These are phyloP conservation scores for Lactarius sp. DNA, from an alignment of 768 basidiomycete genomes.

Conservation along the genomic window DNA sequence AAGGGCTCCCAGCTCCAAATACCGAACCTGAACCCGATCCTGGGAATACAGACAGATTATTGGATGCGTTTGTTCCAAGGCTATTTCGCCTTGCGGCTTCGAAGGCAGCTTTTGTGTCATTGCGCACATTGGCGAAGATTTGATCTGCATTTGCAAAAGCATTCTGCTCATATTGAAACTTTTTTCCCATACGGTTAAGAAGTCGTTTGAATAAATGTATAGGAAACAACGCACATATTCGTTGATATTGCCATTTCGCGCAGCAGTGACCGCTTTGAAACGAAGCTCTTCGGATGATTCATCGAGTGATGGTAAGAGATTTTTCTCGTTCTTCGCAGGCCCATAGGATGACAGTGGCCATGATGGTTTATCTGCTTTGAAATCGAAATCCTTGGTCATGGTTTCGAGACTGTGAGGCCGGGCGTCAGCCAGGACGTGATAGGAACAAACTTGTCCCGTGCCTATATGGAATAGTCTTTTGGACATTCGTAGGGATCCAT, in stretches of 20 bases:
- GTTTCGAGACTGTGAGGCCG: constrained; percentile 46
- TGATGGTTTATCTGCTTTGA: constrained; percentile 52
- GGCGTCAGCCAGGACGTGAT: background rate
- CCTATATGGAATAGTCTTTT: constrained; percentile 23
- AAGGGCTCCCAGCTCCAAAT: constrained; percentile 21
- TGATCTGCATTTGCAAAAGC: constrained; percentile 50
- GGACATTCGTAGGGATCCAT: constrained; percentile 10
- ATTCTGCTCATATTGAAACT: constrained; percentile 53
- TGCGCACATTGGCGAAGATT: constrained; percentile 40
- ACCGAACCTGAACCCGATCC: constrained; percentile 10
- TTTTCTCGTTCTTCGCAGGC: constrained; percentile 66
- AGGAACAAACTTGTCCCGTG: background rate
- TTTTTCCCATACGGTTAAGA: background rate
- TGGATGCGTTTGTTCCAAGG: constrained; percentile 21
- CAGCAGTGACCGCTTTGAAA: constrained; percentile 51
- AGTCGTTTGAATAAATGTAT: background rate
- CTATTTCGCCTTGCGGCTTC: constrained; percentile 49
- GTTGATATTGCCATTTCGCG: constrained; percentile 46
- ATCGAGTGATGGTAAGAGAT: constrained; percentile 58
- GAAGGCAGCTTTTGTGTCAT: constrained; percentile 36
- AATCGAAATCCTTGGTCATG: constrained; percentile 51
- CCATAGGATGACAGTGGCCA: constrained; percentile 82
- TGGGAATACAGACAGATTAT: constrained; percentile 3
- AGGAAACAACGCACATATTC: constrained; percentile 56
- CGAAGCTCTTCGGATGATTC: constrained; percentile 74